A percentile compares a stretch with the other conserved stretches of the same genome.
Conservation (phyloP, 2,329 filamentous ascomycete genomes). For the Cryoendolithus antarcticus region DNA sequence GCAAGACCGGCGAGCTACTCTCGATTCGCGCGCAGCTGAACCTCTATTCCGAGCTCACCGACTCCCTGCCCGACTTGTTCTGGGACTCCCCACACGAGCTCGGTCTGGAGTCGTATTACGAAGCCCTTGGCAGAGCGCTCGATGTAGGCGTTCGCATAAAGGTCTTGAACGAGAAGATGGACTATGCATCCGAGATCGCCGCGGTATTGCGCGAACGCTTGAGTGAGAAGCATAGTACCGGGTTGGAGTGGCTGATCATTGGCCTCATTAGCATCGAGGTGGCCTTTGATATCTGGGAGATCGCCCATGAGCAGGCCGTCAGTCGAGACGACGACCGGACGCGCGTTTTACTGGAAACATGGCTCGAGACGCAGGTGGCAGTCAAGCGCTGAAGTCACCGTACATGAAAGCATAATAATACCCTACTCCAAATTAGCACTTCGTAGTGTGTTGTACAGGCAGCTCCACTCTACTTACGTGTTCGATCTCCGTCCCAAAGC, state of each 20-base stretch:
- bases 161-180: conserved; percentile 90
- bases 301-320: conserved; percentile 10
- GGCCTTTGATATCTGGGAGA: conserved; percentile 59
- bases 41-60: conserved; percentile 91
- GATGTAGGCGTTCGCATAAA: conserved; percentile 88
- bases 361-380: no score
- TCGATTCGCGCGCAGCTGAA: conserved; percentile 85
- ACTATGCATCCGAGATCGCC: conserved; percentile 92
- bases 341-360: no score
- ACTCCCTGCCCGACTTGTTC: conserved; percentile 88
- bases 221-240: conserved; percentile 77
- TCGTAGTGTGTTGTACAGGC: no score
- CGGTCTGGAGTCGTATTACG: conserved; percentile 86
- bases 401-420: no score
- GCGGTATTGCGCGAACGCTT: conserved; percentile 76
- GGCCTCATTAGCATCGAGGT: conserved; percentile 87
- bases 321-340: no score
- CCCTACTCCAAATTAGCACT: no score
- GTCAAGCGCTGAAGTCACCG: no score
- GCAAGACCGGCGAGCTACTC: conserved; percentile 86
- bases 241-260: conserved; percentile 94
- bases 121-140: conserved; percentile 77
- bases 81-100: conserved; percentile 88
- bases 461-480: no score
- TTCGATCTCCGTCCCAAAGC: no score